These are phyloP conservation scores for Suillus luteus DNA, from an alignment of 768 basidiomycete species.

Conservation along the genomic window DNA sequence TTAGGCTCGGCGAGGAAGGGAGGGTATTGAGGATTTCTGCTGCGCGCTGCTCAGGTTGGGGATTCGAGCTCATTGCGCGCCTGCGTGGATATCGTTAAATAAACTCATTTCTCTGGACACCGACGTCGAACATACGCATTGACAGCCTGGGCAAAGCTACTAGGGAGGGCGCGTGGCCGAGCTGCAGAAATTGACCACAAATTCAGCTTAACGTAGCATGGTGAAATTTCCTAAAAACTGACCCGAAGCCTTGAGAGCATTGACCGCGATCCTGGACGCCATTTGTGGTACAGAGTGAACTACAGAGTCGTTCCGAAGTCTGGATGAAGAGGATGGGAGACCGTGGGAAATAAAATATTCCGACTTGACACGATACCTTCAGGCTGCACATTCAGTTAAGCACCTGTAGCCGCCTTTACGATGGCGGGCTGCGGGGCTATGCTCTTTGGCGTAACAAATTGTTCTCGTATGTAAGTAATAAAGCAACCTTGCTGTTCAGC, in stretches of 20 bases:
- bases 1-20: slow-evolving; percentile 80
- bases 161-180: slow-evolving; percentile 55
- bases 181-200: slow-evolving; percentile 35
- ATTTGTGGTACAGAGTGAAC: slow-evolving; percentile 35
- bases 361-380: slow-evolving; percentile 29
- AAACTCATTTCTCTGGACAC: slow-evolving; percentile 11
- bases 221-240: slow-evolving; percentile 18
- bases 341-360: slow-evolving; percentile 36
- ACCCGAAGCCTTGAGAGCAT: slow-evolving; percentile 65
- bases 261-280: slow-evolving; percentile 74
- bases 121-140: slow-evolving; percentile 43
- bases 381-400: background rate
- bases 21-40: slow-evolving; percentile 87
- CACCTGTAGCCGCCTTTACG: background rate
- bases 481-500: background rate
- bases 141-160: slow-evolving; percentile 43
- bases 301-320: slow-evolving; percentile 14
- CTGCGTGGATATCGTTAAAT: slow-evolving; percentile 37
- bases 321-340: slow-evolving; percentile 13
- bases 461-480: background rate
- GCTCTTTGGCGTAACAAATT: background rate
- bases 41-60: slow-evolving; percentile 84
- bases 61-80: slow-evolving; percentile 67
- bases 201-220: background rate
- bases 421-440: background rate